These are phyloP conservation scores for Aspergillus egyptiacus DNA, from an alignment of 495 filamentous ascomycete species.

Conservation along the genomic window DNA sequence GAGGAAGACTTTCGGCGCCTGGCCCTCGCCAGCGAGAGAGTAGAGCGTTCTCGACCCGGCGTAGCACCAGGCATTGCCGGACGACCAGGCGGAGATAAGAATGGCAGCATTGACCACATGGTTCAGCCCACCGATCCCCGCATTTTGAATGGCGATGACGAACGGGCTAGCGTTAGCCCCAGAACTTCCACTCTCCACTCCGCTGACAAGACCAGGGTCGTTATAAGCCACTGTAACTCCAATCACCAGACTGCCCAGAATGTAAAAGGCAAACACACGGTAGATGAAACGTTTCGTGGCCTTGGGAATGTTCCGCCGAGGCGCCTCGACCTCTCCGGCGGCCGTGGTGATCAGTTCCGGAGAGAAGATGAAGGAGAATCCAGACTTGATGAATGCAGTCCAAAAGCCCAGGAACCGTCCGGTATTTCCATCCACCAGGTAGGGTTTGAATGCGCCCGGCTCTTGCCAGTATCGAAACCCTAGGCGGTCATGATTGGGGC, in stretches of 20 bases:
- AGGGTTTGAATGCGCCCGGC: slow-evolving; percentile 62
- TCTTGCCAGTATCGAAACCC: slow-evolving; percentile 68
- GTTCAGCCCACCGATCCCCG: slow-evolving; percentile 57
- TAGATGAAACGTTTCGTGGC: slow-evolving; percentile 78
- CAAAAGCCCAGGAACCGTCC: slow-evolving; percentile 40
- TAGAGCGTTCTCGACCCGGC: slow-evolving; percentile 69
- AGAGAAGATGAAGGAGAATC: slow-evolving; percentile 52
- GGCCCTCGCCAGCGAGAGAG: slow-evolving; percentile 62
- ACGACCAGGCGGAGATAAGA: slow-evolving; percentile 59
- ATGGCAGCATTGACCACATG: slow-evolving; percentile 73
- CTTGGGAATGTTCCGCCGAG: slow-evolving; percentile 67
- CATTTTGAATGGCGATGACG: slow-evolving; percentile 52
- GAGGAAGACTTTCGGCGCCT: slow-evolving; percentile 53
- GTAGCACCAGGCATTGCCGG: slow-evolving; percentile 72
- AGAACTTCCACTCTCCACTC: slow-evolving; percentile 35
- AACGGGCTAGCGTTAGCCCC: slow-evolving; percentile 49
- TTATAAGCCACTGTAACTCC: slow-evolving; percentile 48
- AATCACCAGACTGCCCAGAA: slow-evolving; percentile 48
- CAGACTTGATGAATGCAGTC: slow-evolving; percentile 39
- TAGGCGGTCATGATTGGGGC: slow-evolving; percentile 54
- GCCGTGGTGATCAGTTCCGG: slow-evolving; percentile 73
- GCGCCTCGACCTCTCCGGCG: slow-evolving; percentile 73
- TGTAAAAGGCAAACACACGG: slow-evolving; percentile 77
- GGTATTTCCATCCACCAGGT: slow-evolving; percentile 25
- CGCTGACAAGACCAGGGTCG: slow-evolving; percentile 48